Evolutionary conservation across 2,329 filamentous ascomycete genomes (phyloP).

Genomic region (Xylariales sp.): DNA sequence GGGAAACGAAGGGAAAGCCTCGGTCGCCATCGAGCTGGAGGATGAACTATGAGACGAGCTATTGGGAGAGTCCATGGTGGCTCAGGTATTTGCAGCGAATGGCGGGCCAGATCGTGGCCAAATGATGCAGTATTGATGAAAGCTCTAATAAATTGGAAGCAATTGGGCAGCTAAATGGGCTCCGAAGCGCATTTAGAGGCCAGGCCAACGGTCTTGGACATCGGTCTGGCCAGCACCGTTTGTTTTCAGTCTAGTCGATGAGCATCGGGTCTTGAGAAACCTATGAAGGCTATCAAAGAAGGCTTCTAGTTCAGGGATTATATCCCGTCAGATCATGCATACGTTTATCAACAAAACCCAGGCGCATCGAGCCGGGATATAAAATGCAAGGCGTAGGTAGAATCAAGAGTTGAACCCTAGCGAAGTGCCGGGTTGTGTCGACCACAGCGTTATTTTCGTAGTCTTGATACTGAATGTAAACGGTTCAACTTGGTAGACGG

Average conservation of each 20-base stretch:
- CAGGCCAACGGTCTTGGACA: neutral
- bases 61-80: constrained; percentile 36
- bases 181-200: neutral
- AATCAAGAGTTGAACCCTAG: no score
- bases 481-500: no score
- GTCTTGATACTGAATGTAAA: no score
- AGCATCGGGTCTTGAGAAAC: neutral
- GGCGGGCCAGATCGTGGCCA: neutral
- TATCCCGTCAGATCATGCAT: neutral
- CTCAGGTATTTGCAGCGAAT: neutral
- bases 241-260: neutral
- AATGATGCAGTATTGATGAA: neutral
- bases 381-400: neutral
- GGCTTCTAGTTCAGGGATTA: neutral
- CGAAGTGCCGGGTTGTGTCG: neutral
- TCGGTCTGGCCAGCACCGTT: neutral
- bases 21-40: constrained; percentile 39
- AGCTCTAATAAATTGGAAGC: neutral
- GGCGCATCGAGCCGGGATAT: constrained; percentile 1
- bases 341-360: neutral
- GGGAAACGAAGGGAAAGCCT: constrained; percentile 41
- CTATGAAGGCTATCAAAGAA: neutral
- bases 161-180: constrained; percentile 1
- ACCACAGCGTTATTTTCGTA: neutral
- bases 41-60: constrained; percentile 28